Conservation (phyloP, 306 rosid species). For the Lathyrus tuberosus region DNA sequence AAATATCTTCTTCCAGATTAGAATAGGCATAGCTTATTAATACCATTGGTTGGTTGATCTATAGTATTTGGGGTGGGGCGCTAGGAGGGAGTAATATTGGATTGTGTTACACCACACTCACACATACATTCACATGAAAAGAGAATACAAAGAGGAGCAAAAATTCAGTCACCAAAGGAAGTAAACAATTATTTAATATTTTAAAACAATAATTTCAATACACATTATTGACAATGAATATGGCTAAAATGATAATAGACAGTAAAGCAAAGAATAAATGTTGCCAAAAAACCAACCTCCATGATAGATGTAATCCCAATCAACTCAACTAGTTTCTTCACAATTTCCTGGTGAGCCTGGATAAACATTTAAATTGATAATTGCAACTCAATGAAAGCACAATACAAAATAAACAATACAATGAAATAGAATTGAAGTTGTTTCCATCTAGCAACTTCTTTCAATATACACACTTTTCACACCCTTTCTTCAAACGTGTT, state of each 20-base stretch:
- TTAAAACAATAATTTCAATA: background rate
- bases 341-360: constrained; percentile 84
- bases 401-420: background rate
- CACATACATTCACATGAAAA: background rate
- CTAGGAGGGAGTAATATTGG: background rate
- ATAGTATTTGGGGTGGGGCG: background rate
- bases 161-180: background rate
- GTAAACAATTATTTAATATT: background rate
- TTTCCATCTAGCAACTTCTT: constrained; percentile 1
- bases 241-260: constrained; percentile 22
- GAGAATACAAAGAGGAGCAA: background rate
- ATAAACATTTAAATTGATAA: constrained; percentile 40
- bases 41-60: background rate
- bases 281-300: constrained; percentile 76
- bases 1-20: constrained; percentile 2
- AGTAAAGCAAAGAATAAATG: constrained; percentile 36
- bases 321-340: constrained; percentile 90
- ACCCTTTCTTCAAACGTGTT: background rate
- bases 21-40: background rate
- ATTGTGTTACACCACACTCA: constrained; percentile 7
- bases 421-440: constrained; percentile 21
- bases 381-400: constrained; percentile 15
- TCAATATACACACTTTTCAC: constrained; percentile 12
- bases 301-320: constrained; percentile 97
- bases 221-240: constrained; percentile 5